phyloP scores from a whole-genome alignment of 345 rosid species.

The Hypericum androsaemum region DNA sequence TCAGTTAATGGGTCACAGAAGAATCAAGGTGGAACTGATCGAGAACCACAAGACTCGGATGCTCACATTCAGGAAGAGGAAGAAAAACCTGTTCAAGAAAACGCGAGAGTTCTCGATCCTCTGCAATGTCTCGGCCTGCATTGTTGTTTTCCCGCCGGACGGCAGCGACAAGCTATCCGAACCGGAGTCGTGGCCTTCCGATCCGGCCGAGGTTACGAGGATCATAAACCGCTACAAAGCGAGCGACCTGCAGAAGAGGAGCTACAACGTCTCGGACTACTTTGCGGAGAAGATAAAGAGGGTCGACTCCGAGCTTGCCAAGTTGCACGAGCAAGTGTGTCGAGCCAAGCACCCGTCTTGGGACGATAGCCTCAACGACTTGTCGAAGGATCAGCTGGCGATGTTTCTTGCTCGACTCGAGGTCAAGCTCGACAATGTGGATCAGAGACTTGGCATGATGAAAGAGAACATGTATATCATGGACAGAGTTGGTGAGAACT shows the following conservation, averaged over 20 bases:
- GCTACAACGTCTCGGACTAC: conserved; percentile 5
- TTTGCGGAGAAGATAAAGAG: conserved; percentile 10
- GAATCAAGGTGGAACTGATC: too few relatives aligned
- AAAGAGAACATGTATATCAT: too few relatives aligned
- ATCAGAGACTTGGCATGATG: not conserved
- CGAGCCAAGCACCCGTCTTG: conserved; percentile 1
- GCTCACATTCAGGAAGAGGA: conserved; percentile 10
- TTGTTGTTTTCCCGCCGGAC: conserved; percentile 7
- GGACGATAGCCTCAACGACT: not conserved
- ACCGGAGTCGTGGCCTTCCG: conserved; percentile 9
- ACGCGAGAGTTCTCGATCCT: conserved; percentile 13
- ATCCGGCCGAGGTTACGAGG: not conserved
- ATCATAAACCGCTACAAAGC: conserved; percentile 3
- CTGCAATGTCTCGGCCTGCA: conserved; percentile 13
- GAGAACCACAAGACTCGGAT: conserved; percentile 2
- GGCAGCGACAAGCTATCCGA: not conserved
- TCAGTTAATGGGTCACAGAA: too few relatives aligned
- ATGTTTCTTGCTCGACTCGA: not conserved
- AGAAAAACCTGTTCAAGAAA: conserved; percentile 10
- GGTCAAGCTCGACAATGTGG: not conserved
- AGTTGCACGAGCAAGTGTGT: not conserved
- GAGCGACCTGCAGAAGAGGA: conserved; percentile 1
- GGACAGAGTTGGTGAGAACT: too few relatives aligned
- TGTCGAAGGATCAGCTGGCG: not conserved
- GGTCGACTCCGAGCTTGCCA: conserved; percentile 1